Conservation (phyloP, 345 rosid species). For the Trapa bicornis region DNA sequence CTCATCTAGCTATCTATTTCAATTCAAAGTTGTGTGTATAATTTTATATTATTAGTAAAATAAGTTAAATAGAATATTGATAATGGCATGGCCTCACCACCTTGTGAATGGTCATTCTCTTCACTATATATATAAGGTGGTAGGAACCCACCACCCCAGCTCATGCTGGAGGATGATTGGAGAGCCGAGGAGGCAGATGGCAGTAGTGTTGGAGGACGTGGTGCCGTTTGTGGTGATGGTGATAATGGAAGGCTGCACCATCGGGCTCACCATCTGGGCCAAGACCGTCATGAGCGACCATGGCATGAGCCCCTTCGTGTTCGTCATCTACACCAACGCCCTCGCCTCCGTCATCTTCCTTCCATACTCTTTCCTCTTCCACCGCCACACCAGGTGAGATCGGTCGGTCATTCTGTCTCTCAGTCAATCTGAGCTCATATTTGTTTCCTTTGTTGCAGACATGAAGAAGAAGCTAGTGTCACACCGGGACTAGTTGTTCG, state of each 20-base stretch:
- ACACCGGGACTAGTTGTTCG: constrained; percentile 36
- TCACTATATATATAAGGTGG: not conserved
- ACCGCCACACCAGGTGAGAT: constrained; percentile 29
- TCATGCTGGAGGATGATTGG: not conserved
- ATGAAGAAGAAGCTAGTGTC: constrained; percentile 25
- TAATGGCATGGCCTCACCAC: no score
- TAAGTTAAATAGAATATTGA: no score
- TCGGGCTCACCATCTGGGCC: constrained; percentile 51
- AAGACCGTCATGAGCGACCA: constrained; percentile 37
- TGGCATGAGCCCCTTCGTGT: constrained; percentile 79
- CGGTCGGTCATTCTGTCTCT: not conserved
- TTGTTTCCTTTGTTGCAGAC: constrained; percentile 23
- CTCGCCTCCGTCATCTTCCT: constrained; percentile 44
- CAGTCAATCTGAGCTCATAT: no score
- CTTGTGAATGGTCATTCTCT: not conserved
- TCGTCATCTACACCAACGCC: constrained; percentile 55
- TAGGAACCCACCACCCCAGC: no score
- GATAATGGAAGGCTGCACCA: constrained; percentile 60
- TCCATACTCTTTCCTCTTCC: constrained; percentile 53
- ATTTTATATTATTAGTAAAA: no score
- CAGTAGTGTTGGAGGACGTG: constrained; percentile 17
- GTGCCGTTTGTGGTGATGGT: constrained; percentile 49
- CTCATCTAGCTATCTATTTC: no score
- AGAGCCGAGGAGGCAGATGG: constrained; percentile 15
- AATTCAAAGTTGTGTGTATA: no score